These are phyloP conservation scores for Saturnispora halmiae DNA, from an alignment of 805 yeast genomes.

Conservation along the genomic window DNA sequence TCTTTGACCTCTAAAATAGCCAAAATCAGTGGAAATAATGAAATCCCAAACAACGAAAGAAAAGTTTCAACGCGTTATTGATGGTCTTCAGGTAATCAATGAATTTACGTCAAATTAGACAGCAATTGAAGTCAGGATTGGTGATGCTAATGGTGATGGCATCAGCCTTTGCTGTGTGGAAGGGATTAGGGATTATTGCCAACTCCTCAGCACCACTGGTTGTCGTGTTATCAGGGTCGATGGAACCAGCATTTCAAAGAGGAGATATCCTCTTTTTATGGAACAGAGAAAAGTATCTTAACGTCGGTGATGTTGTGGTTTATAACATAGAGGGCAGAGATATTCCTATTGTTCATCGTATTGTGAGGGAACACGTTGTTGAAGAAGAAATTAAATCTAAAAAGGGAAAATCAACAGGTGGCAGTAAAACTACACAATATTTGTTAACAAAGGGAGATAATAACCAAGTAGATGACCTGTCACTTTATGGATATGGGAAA, in stretches of 20 bases:
- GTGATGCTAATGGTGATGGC: slow-evolving; percentile 72
- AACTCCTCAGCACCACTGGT: slow-evolving; percentile 90
- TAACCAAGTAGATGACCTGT: slow-evolving; percentile 84
- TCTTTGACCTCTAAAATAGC: not conserved
- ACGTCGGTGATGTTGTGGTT: slow-evolving; percentile 91
- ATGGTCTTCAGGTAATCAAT: slow-evolving; percentile 9
- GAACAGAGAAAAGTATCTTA: slow-evolving; percentile 62
- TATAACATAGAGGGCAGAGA: slow-evolving; percentile 70
- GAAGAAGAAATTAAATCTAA: slow-evolving; percentile 16
- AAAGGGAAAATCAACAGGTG: slow-evolving; percentile 7
- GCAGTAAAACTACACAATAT: slow-evolving; percentile 36
- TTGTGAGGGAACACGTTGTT: slow-evolving; percentile 69
- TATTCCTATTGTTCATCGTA: slow-evolving; percentile 97
- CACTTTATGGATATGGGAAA: slow-evolving; percentile 70
- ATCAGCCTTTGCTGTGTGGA: slow-evolving; percentile 90
- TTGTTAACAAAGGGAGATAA: slow-evolving; percentile 94
- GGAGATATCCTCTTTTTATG: slow-evolving; percentile 89
- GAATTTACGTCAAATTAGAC: slow-evolving; percentile 25
- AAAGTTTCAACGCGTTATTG: not conserved
- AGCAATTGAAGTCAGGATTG: slow-evolving; percentile 38
- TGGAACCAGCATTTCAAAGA: slow-evolving; percentile 99
- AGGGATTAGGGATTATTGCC: slow-evolving; percentile 62
- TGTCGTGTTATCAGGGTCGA: slow-evolving; percentile 94
- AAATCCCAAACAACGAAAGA: not conserved
- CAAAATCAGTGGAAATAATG: too few species aligned